Base-by-base conservation (phyloP, 352 stramenopile species). In the Phytophthora cactorum region DNA sequence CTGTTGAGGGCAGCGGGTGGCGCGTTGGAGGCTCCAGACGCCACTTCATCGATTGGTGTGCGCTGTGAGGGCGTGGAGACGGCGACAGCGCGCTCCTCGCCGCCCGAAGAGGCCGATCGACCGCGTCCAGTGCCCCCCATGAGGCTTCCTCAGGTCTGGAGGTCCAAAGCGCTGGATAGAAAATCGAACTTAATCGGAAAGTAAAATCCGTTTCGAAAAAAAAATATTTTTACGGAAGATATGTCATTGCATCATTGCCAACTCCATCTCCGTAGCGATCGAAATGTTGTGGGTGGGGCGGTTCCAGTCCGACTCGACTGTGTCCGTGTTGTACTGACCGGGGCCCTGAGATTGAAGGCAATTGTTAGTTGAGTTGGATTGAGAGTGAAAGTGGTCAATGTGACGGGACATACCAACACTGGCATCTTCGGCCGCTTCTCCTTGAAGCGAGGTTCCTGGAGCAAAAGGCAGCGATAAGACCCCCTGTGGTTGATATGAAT, bases 201-300 rank as follows among this genome's bases (percentile, higher is more conserved):
- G 2, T 11, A 31, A 39, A 41, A 41, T 41, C 28, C 47, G 29
- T 41, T 54, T 54, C 47, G 25, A 34, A 50, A 50, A 50, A 31
- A 31, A 22, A 36, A 31, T 31, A 52, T 52, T 52, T 36, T 17
- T 51, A 31, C 25, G 25, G 29, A 52, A 52, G 45, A 52, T 52
- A 56, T 62, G 41, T 29, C 15, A 70, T n/a, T 77, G 76, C 39
- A 90, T 61, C 74, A 90, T 90, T 43, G 84, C 84, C 3, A 90
- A 59, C 53, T 93, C 84, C 86, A 94, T 94, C 55, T 94, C 84
- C 3, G 86, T 94, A 22, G 86, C 86, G 63, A 94, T 94, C 12
- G 84, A 89, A 66, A 94, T 92, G 74, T 94, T 94, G 72, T 92
- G 89, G 8, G 86, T 94, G n/a, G 86, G 86, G n/a, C 83, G 82